Conservation (phyloP, 768 basidiomycete species). For the Leccinum aurantiacum region DNA sequence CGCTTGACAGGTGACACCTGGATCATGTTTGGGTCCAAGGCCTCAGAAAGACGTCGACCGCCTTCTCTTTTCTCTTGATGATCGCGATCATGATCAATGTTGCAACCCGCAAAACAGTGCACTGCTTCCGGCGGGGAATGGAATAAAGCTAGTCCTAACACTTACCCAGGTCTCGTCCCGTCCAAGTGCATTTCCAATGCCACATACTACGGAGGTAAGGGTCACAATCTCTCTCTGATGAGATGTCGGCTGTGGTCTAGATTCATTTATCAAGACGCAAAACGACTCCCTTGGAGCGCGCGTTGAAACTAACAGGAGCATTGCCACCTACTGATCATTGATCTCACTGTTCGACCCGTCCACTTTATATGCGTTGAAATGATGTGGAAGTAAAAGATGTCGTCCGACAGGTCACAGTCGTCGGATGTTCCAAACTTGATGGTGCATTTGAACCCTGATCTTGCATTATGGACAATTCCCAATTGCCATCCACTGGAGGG, state of each 20-base stretch:
- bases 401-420: too few species aligned
- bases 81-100: background rate
- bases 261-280: background rate
- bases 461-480: background rate
- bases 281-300: background rate
- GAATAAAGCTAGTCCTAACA: background rate
- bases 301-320: background rate
- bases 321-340: background rate
- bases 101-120: background rate
- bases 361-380: background rate
- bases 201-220: background rate
- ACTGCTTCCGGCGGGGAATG: background rate
- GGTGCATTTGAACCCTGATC: background rate
- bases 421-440: background rate
- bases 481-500: background rate
- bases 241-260: background rate
- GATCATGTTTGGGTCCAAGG: background rate
- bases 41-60: background rate
- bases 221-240: background rate
- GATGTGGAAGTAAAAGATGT: background rate
- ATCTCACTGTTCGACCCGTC: background rate
- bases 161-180: background rate
- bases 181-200: background rate
- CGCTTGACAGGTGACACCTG: background rate
- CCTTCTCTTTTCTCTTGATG: background rate